These are phyloP conservation scores for Thyridium curvatum DNA, from an alignment of 2,329 filamentous ascomycete species.

Conservation along the genomic window DNA sequence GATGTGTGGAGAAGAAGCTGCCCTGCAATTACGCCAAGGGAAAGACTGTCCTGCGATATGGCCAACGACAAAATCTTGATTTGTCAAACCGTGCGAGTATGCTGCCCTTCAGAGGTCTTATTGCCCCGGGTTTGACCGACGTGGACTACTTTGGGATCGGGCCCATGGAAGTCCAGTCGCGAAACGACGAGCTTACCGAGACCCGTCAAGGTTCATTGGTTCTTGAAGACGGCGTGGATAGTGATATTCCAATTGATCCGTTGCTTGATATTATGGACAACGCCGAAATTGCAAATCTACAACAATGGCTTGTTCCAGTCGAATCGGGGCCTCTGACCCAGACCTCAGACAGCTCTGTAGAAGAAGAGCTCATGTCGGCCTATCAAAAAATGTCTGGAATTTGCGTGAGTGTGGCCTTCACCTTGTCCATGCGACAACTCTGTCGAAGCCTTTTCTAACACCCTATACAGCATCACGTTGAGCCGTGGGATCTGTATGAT, in stretches of 20 bases:
- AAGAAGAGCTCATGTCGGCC: constrained; percentile 5
- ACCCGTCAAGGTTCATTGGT: too few relatives aligned
- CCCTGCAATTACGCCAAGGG: constrained; percentile 18
- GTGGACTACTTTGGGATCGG: neutral
- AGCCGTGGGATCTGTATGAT: constrained; percentile 15
- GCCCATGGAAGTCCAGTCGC: neutral
- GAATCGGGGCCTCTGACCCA: neutral
- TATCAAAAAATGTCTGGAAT: constrained; percentile 11
- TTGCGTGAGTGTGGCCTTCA: constrained; percentile 11
- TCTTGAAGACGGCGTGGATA: too few relatives aligned
- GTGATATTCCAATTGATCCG: too few relatives aligned
- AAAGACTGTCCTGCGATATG: neutral
- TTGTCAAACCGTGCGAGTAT: too few relatives aligned
- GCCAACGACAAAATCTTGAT: too few relatives aligned
- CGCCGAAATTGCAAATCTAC: too few relatives aligned
- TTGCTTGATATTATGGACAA: too few relatives aligned
- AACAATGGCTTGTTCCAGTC: neutral
- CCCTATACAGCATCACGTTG: constrained; percentile 7
- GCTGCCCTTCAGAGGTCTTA: too few relatives aligned
- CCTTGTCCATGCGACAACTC: neutral
- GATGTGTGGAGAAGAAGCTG: constrained; percentile 27
- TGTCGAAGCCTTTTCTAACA: constrained; percentile 3
- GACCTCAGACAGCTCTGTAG: constrained; percentile 7
- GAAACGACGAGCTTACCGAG: neutral
- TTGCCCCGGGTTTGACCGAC: neutral